A percentile compares a stretch with the other conserved stretches of the same genome.
These are phyloP conservation scores for Pythium sukuiense DNA, from an alignment of 352 stramenopile genomes.

Conservation along the genomic window DNA sequence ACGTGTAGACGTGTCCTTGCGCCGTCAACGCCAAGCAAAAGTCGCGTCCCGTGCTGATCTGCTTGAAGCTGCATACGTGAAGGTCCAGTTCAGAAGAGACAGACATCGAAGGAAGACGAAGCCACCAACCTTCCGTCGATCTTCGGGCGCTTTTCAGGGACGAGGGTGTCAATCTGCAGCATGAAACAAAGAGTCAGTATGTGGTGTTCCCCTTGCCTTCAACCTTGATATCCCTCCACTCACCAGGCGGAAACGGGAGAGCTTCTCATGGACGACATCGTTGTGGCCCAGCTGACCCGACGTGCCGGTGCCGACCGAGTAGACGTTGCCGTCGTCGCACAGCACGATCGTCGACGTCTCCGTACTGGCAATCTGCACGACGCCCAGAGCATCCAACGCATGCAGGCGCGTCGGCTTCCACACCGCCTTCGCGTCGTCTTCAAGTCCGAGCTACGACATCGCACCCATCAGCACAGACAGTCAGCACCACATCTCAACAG, in stretches of 20 bases:
- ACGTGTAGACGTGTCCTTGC: conserved; percentile 75
- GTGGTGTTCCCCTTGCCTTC: neutral
- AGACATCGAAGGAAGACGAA: neutral
- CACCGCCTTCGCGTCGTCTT: conserved; percentile 45
- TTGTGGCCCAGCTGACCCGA: conserved; percentile 69
- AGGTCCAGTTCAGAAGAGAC: neutral
- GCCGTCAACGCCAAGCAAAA: conserved; percentile 61
- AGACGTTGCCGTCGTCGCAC: conserved; percentile 73
- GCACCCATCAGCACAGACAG: neutral
- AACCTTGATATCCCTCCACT: no score
- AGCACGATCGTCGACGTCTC: conserved; percentile 66
- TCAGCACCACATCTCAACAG: neutral
- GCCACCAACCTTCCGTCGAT: conserved; percentile 59
- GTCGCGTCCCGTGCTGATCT: conserved; percentile 54
- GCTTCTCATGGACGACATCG: conserved; percentile 78
- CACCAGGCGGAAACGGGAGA: conserved; percentile 54
- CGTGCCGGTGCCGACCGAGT: conserved; percentile 67
- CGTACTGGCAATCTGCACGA: conserved; percentile 60
- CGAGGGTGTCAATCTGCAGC: conserved; percentile 61
- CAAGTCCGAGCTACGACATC: conserved; percentile 44
- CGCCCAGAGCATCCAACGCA: conserved; percentile 59
- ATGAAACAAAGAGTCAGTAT: neutral
- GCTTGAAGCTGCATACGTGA: conserved; percentile 40
- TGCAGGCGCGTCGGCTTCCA: conserved; percentile 62
- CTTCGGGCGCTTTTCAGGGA: conserved; percentile 75